Conservation (phyloP, 2,329 filamentous ascomycete species). For the Drechslerella coelobrocha region DNA sequence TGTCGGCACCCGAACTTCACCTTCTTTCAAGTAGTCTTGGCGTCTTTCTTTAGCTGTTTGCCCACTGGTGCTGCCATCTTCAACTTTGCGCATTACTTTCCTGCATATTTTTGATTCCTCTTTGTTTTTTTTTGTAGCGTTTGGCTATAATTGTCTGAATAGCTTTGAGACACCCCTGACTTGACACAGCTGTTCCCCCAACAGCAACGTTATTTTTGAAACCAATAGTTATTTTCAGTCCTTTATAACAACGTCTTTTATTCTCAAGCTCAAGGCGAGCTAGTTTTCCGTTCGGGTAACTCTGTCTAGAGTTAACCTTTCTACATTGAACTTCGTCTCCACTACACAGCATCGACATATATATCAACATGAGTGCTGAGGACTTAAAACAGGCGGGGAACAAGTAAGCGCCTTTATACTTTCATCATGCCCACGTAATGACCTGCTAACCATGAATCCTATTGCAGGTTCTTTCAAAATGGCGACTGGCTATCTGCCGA, state of each 20-base stretch:
- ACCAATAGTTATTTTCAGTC: background rate
- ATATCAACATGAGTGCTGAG: constrained; percentile 51
- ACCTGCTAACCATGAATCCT: constrained; percentile 58
- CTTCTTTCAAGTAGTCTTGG: too few relatives aligned
- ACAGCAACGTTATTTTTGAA: background rate
- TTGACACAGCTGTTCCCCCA: background rate
- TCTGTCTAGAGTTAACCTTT: background rate
- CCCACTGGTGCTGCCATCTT: background rate
- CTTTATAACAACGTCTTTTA: background rate
- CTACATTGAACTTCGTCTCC: too few relatives aligned
- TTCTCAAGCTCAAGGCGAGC: background rate
- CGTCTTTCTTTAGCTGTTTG: background rate
- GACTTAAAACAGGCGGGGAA: constrained; percentile 53
- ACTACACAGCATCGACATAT: constrained; percentile 35
- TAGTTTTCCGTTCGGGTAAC: background rate
- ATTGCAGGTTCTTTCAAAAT: constrained; percentile 70
- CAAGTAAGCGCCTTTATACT: constrained; percentile 45
- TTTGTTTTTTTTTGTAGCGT: background rate
- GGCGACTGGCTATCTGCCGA: constrained; percentile 73
- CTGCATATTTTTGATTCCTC: background rate
- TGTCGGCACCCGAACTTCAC: too few relatives aligned
- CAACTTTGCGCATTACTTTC: background rate
- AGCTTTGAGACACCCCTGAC: background rate
- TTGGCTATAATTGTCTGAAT: background rate
- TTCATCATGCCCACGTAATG: background rate